phyloP scores from a whole-genome alignment of 306 rosid genomes.

The Echinosophora koreensis region DNA sequence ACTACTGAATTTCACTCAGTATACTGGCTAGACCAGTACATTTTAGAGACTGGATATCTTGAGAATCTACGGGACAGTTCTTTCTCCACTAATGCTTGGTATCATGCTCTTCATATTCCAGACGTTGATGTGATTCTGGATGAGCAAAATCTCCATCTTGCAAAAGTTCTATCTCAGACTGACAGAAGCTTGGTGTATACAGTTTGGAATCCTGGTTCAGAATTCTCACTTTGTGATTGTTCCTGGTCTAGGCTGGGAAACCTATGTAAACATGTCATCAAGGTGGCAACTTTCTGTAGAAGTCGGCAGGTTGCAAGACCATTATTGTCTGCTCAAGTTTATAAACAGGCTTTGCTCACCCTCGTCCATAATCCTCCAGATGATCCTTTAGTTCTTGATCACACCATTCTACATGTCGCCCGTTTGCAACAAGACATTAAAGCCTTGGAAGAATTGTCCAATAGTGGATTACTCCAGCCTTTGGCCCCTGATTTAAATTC shows the following conservation, averaged over 20 bases:
- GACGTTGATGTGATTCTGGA: conserved; percentile 75
- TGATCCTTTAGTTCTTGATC: conserved; percentile 78
- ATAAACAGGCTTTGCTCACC: conserved; percentile 64
- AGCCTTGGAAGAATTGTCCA: conserved; percentile 67
- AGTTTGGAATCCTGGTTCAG: conserved; percentile 83
- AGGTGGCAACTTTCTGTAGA: conserved; percentile 73
- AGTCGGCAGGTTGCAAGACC: conserved; percentile 69
- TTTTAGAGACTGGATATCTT: conserved; percentile 67
- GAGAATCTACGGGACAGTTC: conserved; percentile 61
- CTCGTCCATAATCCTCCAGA: conserved; percentile 76
- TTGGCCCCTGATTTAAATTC: conserved; percentile 62
- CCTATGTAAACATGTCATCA: conserved; percentile 78
- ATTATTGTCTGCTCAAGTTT: conserved; percentile 70
- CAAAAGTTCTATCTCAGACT: conserved; percentile 73
- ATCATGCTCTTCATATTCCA: conserved; percentile 66
- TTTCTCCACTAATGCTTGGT: conserved; percentile 73
- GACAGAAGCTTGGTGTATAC: conserved; percentile 69
- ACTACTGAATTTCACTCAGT: conserved; percentile 72
- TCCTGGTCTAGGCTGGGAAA: conserved; percentile 79
- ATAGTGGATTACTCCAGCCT: conserved; percentile 72
- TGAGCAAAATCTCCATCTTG: conserved; percentile 69
- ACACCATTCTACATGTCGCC: conserved; percentile 60
- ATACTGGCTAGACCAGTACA: conserved; percentile 79
- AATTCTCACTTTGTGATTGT: conserved; percentile 84
- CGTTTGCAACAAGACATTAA: conserved; percentile 74